Conservation (phyloP, 768 basidiomycete species). For the Cyathus striatus region DNA sequence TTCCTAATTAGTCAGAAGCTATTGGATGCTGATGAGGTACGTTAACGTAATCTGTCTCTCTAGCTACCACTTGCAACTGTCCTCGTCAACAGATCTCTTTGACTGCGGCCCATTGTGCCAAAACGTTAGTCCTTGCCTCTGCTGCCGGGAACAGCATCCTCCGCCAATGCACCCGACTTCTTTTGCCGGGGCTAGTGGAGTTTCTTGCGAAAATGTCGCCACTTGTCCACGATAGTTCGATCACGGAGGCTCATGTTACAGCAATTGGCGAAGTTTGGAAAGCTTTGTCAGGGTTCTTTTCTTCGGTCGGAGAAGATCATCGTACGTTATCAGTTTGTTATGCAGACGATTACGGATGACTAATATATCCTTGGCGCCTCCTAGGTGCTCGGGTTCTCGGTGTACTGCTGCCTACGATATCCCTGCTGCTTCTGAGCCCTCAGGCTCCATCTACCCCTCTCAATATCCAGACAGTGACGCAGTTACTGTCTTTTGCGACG, state of each 20-base stretch:
- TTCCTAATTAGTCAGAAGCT: conserved; percentile 82
- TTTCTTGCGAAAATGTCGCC: conserved; percentile 70
- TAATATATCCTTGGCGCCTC: too few relatives aligned
- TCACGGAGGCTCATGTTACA: conserved; percentile 51
- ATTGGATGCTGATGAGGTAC: conserved; percentile 62
- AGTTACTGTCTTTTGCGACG: conserved; percentile 70
- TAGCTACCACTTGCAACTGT: background rate
- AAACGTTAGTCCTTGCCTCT: conserved; percentile 75
- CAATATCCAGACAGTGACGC: conserved; percentile 55
- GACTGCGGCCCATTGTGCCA: conserved; percentile 88
- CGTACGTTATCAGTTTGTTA: too few relatives aligned
- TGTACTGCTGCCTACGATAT: conserved; percentile 71
- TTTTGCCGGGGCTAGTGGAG: conserved; percentile 80
- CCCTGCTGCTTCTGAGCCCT: conserved; percentile 59
- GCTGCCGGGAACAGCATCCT: conserved; percentile 60
- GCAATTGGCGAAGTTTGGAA: conserved; percentile 80
- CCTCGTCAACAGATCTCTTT: conserved; percentile 53
- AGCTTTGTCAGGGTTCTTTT: conserved; percentile 64
- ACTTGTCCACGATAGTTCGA: conserved; percentile 47
- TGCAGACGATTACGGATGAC: too few relatives aligned
- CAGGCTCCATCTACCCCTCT: conserved; percentile 35
- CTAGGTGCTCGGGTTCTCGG: conserved; percentile 66
- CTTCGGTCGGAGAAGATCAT: conserved; percentile 48
- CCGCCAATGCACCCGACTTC: conserved; percentile 61
- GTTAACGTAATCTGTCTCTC: conserved; percentile 5